Evolutionary conservation across 2,329 filamentous ascomycete species (phyloP), one percentile per base, ranked within the genome.

Genomic region (Cladosporium sp.): DNA sequence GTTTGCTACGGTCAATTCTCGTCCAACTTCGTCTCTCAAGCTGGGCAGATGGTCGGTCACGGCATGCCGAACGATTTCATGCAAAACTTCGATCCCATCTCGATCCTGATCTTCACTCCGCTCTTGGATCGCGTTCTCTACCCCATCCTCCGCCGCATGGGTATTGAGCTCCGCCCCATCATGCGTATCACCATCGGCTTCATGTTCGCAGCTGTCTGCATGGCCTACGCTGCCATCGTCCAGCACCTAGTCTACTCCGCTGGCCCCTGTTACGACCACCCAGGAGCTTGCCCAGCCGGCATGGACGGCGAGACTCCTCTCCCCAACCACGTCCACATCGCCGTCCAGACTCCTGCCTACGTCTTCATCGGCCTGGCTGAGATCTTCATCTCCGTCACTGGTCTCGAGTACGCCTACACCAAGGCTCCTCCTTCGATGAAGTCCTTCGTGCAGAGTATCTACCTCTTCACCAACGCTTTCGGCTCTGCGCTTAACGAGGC

Each of bases 401-500:
- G 77, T 5, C 63, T 80, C 8, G 78, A 80, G 50, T 72, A 78
- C 36, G 78, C 78, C 9, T 80, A 77, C 65, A 75, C 75, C 11
- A 77, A 78, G 51, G 76, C 77, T 1, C 78, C 78, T 0, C 67
- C 73, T 39, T 72, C 67, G 40, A 79, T 80, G 77, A 79, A 78
- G 66, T 75, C 72, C 5, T 78, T 80, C 61, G 75, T 80, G 59
- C 78, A 78, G 73, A 71, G 47, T 15, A 59, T 51, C 30, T 51
- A 58, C 49, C 76, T 86, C 59, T 77, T 87, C 61, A 86, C 83
- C 39, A 82, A 76, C 47, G 84, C 84, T 3, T 77, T 84, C 45
- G 83, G 82, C 3, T 79, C 83, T 1, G 82, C 82, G 34, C 73
- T 90, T 20, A 84, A 82, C 2, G 82, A 86, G 64, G 81, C 85